phyloP scores from a whole-genome alignment of 1,139 yeast species.

The Candida buenavistaensis region DNA sequence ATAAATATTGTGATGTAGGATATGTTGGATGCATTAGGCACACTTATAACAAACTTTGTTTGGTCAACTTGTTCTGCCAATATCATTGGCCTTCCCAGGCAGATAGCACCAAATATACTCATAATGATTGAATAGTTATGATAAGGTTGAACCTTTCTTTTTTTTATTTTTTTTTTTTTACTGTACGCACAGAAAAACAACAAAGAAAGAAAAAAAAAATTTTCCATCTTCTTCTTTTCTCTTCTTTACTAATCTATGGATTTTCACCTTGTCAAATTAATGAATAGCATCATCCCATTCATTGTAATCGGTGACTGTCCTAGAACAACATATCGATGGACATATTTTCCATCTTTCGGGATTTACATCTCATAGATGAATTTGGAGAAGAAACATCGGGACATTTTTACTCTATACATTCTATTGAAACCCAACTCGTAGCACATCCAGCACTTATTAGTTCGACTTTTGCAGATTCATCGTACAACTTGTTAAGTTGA shows the following conservation, averaged over 20 bases:
- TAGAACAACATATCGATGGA: slow-evolving; percentile 59
- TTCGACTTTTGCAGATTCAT: slow-evolving; percentile 21
- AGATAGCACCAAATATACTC: slow-evolving; percentile 55
- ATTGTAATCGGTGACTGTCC: slow-evolving; percentile 56
- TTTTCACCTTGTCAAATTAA: no score
- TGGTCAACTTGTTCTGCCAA: slow-evolving; percentile 63
- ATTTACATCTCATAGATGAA: slow-evolving; percentile 53
- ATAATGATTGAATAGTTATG: slow-evolving; percentile 3
- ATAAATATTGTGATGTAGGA: slow-evolving; percentile 77
- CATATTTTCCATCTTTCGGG: slow-evolving; percentile 78
- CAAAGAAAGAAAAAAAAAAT: neutral
- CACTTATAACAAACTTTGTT: slow-evolving; percentile 59
- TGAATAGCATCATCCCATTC: no score
- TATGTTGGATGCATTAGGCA: slow-evolving; percentile 61
- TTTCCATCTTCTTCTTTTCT: neutral
- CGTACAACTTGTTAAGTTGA: slow-evolving; percentile 38
- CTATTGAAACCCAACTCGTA: slow-evolving; percentile 39
- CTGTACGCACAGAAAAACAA: neutral
- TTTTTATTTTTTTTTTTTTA: no score
- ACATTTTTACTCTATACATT: slow-evolving; percentile 35
- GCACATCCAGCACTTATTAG: slow-evolving; percentile 46
- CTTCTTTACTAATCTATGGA: no score
- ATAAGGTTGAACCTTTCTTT: no score
- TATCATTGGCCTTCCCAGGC: slow-evolving; percentile 58
- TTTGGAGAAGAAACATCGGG: slow-evolving; percentile 79